phyloP scores from a whole-genome alignment of 1,139 yeast species.

The Williopsis jadinii region DNA sequence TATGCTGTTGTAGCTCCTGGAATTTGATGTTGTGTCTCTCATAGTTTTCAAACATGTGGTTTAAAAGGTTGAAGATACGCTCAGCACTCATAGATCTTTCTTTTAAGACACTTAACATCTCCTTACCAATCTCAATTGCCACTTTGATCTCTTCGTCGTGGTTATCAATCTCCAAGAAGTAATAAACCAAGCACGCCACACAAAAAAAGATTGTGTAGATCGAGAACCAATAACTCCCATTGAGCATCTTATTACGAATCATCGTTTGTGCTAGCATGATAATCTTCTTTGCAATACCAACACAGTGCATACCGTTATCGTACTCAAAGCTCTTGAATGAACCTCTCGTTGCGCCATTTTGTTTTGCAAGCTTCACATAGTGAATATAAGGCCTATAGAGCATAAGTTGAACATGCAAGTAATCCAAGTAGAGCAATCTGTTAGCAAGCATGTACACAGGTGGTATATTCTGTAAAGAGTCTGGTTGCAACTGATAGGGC shows the following conservation, averaged over 20 bases:
- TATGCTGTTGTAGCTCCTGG: conserved; percentile 3
- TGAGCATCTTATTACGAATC: conserved; percentile 62
- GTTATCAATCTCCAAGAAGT: conserved; percentile 12
- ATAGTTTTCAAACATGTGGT: conserved; percentile 15
- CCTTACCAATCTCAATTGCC: conserved; percentile 12
- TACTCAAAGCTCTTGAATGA: conserved; percentile 27
- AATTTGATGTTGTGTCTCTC: conserved; percentile 10
- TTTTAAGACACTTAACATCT: conserved; percentile 8
- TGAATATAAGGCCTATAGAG: conserved; percentile 70
- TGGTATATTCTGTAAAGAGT: conserved; percentile 39
- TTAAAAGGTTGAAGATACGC: conserved; percentile 11
- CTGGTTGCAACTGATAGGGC: conserved; percentile 45
- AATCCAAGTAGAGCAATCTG: conserved; percentile 56
- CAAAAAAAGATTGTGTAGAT: conserved; percentile 88
- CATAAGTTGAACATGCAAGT: conserved; percentile 61
- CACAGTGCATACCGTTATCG: not conserved
- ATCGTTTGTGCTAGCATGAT: conserved; percentile 78
- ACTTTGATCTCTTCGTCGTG: conserved; percentile 5
- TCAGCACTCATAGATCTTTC: conserved; percentile 12
- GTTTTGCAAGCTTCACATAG: conserved; percentile 27
- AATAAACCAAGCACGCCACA: conserved; percentile 39
- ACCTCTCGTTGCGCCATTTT: conserved; percentile 24
- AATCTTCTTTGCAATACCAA: conserved; percentile 46
- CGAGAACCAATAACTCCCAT: conserved; percentile 93
- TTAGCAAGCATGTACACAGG: conserved; percentile 52